Conservation (phyloP, 179 eudicot species). For the Silene coronaria region DNA sequence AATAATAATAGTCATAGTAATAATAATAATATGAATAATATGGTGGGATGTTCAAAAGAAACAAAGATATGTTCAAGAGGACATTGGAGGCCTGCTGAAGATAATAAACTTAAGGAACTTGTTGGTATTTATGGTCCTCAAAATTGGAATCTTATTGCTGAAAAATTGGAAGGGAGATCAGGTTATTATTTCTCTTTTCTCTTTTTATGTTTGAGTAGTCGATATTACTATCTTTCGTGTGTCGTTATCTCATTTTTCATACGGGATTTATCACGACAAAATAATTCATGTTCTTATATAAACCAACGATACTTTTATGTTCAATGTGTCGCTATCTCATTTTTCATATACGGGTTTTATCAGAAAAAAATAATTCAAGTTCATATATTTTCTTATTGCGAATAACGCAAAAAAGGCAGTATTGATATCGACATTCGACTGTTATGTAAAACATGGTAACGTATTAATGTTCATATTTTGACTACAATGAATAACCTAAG, state of each 20-base stretch:
- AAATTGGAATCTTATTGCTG: conserved; percentile 77
- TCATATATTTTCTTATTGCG: no score
- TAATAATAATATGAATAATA: not conserved
- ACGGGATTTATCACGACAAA: no score
- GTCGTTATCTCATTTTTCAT: not conserved
- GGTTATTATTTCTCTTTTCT: conserved; percentile 25
- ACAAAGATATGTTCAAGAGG: conserved; percentile 60
- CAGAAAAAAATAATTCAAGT: no score
- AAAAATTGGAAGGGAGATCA: conserved; percentile 65
- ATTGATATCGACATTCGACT: no score
- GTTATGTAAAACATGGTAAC: no score
- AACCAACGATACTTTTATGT: not conserved
- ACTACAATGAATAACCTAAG: no score
- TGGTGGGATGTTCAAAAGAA: conserved; percentile 28
- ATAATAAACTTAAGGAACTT: conserved; percentile 59
- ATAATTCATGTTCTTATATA: no score
- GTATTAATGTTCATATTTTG: no score
- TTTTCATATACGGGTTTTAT: no score
- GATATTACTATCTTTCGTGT: not conserved
- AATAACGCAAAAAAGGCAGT: no score
- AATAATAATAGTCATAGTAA: not conserved
- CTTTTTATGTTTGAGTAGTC: not conserved
- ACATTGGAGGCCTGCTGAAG: conserved; percentile 83
- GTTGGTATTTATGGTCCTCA: conserved; percentile 70
- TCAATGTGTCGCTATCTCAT: not conserved